A percentile compares a stretch with the other conserved stretches of the same genome.
Evolutionary conservation across 768 basidiomycete genomes (phyloP).

Genomic region (Collybiopsis luxurians): DNA sequence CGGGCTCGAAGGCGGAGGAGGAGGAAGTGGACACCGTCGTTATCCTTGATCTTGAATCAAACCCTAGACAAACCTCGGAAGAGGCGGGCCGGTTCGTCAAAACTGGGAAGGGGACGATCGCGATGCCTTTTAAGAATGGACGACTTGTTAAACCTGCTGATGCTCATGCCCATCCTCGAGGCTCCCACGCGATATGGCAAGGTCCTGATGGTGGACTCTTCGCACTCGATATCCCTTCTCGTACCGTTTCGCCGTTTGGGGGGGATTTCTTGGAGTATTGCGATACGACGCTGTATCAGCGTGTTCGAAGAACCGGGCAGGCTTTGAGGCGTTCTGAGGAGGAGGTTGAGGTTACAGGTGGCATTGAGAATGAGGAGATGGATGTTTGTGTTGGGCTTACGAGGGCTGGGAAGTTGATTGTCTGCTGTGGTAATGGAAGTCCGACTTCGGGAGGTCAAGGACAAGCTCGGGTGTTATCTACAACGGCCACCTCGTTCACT

Average conservation of each 20-base stretch:
- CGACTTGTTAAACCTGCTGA: constrained; percentile 39
- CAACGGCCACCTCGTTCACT: constrained; percentile 70
- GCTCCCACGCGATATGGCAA: constrained; percentile 34
- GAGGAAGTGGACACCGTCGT: constrained; percentile 35
- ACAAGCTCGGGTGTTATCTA: constrained; percentile 41
- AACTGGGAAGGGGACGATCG: constrained; percentile 13
- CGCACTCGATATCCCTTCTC: constrained; percentile 1
- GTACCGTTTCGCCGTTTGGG: too few species aligned
- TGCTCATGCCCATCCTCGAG: not conserved
- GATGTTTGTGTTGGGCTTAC: constrained; percentile 71
- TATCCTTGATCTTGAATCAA: constrained; percentile 22
- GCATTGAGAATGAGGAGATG: too few species aligned
- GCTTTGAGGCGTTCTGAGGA: too few species aligned
- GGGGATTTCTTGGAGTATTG: too few species aligned
- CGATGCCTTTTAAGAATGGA: constrained; percentile 40
- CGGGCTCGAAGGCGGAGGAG: too few species aligned
- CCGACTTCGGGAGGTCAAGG: too few species aligned
- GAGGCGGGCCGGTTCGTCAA: constrained; percentile 7
- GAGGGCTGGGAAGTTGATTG: constrained; percentile 62
- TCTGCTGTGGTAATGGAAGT: constrained; percentile 27
- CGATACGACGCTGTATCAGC: too few species aligned
- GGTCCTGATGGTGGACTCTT: constrained; percentile 45
- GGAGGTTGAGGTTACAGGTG: not conserved
- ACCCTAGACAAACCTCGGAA: too few species aligned
- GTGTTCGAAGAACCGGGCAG: too few species aligned